Percentiles rank a stretch among this genome's conserved stretches.
phyloP scores from a whole-genome alignment of 352 stramenopile species.

The Hyaloperonospora brassicae region DNA sequence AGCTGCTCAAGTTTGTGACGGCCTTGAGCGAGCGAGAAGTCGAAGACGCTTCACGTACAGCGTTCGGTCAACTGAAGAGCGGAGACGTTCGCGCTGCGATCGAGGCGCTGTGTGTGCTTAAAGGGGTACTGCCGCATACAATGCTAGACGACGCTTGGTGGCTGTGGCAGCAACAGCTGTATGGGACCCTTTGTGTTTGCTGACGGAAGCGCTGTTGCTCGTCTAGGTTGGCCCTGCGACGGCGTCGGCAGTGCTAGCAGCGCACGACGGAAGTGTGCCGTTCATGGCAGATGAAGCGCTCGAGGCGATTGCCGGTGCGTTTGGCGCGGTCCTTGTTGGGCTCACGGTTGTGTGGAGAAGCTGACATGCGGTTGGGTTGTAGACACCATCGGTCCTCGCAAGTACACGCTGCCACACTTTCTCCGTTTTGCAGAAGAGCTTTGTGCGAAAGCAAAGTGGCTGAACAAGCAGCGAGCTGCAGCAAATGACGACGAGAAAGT shows the following conservation, averaged over 20 bases:
- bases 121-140: slow-evolving; percentile 39
- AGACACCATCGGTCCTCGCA: slow-evolving; percentile 59
- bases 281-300: slow-evolving; percentile 81
- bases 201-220: neutral
- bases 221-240: slow-evolving; percentile 67
- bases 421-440: slow-evolving; percentile 51
- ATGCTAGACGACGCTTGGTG: neutral
- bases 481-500: slow-evolving; percentile 19
- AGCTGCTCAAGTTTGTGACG: slow-evolving; percentile 68
- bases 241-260: slow-evolving; percentile 59
- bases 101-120: slow-evolving; percentile 47
- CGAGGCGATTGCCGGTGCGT: slow-evolving; percentile 51
- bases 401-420: slow-evolving; percentile 76
- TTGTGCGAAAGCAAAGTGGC: slow-evolving; percentile 43
- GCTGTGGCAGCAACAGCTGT: no score
- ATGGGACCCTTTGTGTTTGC: no score
- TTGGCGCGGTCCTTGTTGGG: slow-evolving; percentile 9
- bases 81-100: slow-evolving; percentile 34
- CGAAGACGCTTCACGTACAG: slow-evolving; percentile 34
- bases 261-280: slow-evolving; percentile 53
- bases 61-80: slow-evolving; percentile 26
- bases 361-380: neutral
- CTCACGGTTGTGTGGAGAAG: no score
- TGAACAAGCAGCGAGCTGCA: slow-evolving; percentile 32
- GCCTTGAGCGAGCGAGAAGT: slow-evolving; percentile 38